phyloP scores from a whole-genome alignment of 345 rosid genomes.

The Cardiospermum halicacabum region DNA sequence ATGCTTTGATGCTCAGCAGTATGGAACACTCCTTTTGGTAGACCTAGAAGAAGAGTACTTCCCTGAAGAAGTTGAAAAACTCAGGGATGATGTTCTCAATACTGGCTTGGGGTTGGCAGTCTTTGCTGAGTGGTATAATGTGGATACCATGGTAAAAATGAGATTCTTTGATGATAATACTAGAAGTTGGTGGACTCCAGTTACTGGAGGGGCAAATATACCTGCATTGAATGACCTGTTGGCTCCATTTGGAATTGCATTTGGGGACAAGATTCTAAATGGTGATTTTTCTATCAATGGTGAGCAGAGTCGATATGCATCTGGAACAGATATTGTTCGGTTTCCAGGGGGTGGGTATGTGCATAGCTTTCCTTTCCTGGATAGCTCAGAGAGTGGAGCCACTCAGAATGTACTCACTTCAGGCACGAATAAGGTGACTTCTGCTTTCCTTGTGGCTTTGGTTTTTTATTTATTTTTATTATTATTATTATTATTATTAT shows the following conservation, averaged over 20 bases:
- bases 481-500: too few relatives aligned
- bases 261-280: slow-evolving; percentile 91
- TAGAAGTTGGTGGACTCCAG: slow-evolving; percentile 98
- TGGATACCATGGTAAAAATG: slow-evolving; percentile 98
- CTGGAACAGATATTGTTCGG: slow-evolving; percentile 90
- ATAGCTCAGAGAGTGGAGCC: slow-evolving; percentile 97
- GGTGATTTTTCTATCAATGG: slow-evolving; percentile 90
- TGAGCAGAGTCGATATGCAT: slow-evolving; percentile 97
- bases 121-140: slow-evolving; percentile 97
- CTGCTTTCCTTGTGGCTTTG: not conserved
- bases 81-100: slow-evolving; percentile 71
- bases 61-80: slow-evolving; percentile 83
- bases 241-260: slow-evolving; percentile 96
- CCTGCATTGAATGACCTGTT: slow-evolving; percentile 92
- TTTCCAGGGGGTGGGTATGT: slow-evolving; percentile 86
- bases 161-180: slow-evolving; percentile 98
- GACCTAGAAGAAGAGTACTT: slow-evolving; percentile 97
- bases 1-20: slow-evolving; percentile 87
- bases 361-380: slow-evolving; percentile 84
- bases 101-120: slow-evolving; percentile 83
- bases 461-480: not conserved
- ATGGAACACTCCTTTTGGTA: slow-evolving; percentile 92
- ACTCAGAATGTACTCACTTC: slow-evolving; percentile 67
- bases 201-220: slow-evolving; percentile 95
- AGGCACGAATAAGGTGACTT: slow-evolving; percentile 52